Evolutionary conservation across 352 stramenopile species (phyloP), one percentile per base, ranked within the genome.

Genomic region (Phytophthora colocasiae): DNA sequence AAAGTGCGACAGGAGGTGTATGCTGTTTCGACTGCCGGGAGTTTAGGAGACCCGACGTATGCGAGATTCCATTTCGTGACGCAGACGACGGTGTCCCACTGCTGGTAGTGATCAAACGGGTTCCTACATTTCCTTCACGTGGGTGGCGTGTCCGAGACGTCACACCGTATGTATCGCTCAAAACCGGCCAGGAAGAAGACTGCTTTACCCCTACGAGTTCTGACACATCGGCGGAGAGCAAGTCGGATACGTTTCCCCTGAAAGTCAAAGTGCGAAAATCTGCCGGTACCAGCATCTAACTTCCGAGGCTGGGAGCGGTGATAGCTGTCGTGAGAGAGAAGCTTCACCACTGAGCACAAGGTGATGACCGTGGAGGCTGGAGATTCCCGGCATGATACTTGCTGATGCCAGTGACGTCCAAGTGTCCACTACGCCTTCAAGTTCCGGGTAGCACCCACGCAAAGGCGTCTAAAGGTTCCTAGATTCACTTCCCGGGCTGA

Each of bases 11-110:
- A 22, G 66, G 69, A 31, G 82, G 84, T 22, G 69, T 93, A 19
- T 93, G 84, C 56, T 93, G 84, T 73, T 93, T 87, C 56, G 75
- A 88, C 51, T 93, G 84, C 63, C n/a, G 76, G 75, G 6, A 71
- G 47, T 10, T 75, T 83, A 32, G 78, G 78, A 10, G 58, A 70
- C 5, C 72, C 72, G 2, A 47, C 24, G 8, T 80, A 78, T 40
- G 62, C n/a, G 65, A 9, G 70, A 76, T 27, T 64, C 63, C 1
- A 54, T 83, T 3, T 77, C 63, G 39, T 79, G n/a, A 69, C 47
- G 65, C 41, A 39, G 44, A 51, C 4, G 77, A 93, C 55, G 84
- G 84, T 34, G 69, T 80, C n/a, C n/a, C 1, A 91, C 82, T 12
- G 79, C 83, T 0, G n/a, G 54, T 85, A 27, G 69, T 85, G n/a